Conservation (phyloP, 2,329 filamentous ascomycete genomes). For the Aureobasidium sp. region DNA sequence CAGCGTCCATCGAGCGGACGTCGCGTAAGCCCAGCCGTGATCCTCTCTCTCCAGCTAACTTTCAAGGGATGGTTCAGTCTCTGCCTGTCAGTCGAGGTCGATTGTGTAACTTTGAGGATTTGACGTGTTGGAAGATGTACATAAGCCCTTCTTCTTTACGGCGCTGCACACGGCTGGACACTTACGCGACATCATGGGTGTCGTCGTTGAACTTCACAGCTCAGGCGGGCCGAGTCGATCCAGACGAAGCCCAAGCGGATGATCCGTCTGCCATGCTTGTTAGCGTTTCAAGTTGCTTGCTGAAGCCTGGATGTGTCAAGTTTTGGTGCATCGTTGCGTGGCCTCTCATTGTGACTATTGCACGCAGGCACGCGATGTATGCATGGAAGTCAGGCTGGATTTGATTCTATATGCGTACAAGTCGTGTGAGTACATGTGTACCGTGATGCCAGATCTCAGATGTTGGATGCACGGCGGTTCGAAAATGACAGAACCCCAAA, state of each 20-base stretch:
- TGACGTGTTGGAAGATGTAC: slow-evolving; percentile 9
- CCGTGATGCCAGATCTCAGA: slow-evolving; percentile 11
- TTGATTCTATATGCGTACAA: background rate
- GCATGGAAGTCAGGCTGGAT: background rate
- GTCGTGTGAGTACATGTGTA: slow-evolving; percentile 11
- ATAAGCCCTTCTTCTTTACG: background rate
- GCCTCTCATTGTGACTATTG: background rate
- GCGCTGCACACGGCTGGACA: slow-evolving; percentile 4
- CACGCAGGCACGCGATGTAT: slow-evolving; percentile 11
- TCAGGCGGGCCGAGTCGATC: slow-evolving; percentile 14
- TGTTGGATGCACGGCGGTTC: slow-evolving; percentile 3
- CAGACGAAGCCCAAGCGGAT: background rate
- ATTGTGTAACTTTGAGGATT: slow-evolving; percentile 4
- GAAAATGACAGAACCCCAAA: background rate
- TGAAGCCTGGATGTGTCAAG: slow-evolving; percentile 1
- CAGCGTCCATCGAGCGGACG: background rate
- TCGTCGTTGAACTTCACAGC: slow-evolving; percentile 8
- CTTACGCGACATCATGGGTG: slow-evolving; percentile 4
- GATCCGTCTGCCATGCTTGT: slow-evolving; percentile 11
- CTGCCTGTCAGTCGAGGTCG: background rate
- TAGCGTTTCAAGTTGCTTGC: slow-evolving; percentile 14
- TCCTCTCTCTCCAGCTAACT: background rate
- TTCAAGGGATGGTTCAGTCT: background rate
- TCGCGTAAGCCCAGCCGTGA: background rate
- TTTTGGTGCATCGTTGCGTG: slow-evolving; percentile 8